Evolutionary conservation across 179 eudicot genomes (phyloP), one percentile per base, ranked within the genome.

Genomic region (Corrigiola litoralis): DNA sequence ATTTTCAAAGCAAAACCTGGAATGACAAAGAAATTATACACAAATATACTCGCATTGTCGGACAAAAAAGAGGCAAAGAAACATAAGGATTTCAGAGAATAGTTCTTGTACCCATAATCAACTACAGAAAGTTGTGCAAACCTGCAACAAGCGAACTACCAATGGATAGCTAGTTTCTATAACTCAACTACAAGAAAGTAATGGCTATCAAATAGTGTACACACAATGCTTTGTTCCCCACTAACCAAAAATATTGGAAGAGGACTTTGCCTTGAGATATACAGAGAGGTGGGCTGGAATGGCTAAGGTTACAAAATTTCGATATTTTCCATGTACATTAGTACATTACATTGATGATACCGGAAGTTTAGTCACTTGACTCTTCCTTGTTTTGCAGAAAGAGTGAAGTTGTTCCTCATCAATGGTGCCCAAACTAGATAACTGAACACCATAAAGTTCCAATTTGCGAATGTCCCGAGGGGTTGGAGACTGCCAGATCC

Each of bases 401-500:
- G 81, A 70, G 16, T 45, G 78, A 13, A 95, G 90, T 36, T 66
- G 80, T 7, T 72, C 71, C 7, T 79, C 82, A 34, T 88, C 96
- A 45, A 82, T 68, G 34, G 91, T 88, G 50, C 99, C 97, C 49
- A 91, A 76, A 52, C 89, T 84, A 12, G 96, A 80, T 17, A 91
- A 69, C 14, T 67, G 67, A 4, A 88, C 72, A 2, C 97, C 99
- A 58, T 86, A 95, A 13, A 75, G 52, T 80, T 83, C 83, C 76
- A 95, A 68, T 67, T 88, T 85, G 12, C 75, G 74, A 17, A 85
- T 65, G 48, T 95, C 99, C 11, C 96, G 87, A 0, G 83, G 67
- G 41, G 82, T 77, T 1, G 99, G 99, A 12, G 99, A 95, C 61
- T 95, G 99, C 99, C 95, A 95, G 25, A 85, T 78, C 51, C 95